phyloP scores from a whole-genome alignment of 2,329 filamentous ascomycete genomes.

The Penicillium glabrum region DNA sequence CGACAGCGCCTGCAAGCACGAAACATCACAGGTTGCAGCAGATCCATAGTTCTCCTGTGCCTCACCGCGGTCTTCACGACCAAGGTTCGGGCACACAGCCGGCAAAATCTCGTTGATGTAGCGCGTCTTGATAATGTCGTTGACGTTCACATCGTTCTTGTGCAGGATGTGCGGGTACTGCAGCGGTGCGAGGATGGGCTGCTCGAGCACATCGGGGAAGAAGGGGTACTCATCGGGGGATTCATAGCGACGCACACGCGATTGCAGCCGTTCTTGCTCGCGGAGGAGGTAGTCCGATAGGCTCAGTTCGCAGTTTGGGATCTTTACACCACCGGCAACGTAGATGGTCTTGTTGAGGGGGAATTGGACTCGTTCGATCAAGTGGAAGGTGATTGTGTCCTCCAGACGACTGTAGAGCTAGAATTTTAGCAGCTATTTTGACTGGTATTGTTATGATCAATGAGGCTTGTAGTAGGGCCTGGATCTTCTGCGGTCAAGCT shows the following conservation, averaged over 20 bases:
- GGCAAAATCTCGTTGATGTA: slow-evolving; percentile 85
- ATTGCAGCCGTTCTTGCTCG: slow-evolving; percentile 89
- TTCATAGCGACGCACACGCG: slow-evolving; percentile 89
- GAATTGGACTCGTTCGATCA: slow-evolving; percentile 98
- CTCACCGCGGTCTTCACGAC: slow-evolving; percentile 77
- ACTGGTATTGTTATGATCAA: neutral
- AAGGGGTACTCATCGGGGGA: slow-evolving; percentile 97
- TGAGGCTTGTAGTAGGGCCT: neutral
- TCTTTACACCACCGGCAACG: slow-evolving; percentile 71
- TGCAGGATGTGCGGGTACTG: slow-evolving; percentile 87
- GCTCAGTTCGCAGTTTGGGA: slow-evolving; percentile 71
- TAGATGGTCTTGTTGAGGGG: slow-evolving; percentile 90
- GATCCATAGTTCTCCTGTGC: slow-evolving; percentile 94
- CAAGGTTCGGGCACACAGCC: slow-evolving; percentile 72
- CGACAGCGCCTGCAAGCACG: slow-evolving; percentile 83
- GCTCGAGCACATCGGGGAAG: slow-evolving; percentile 78
- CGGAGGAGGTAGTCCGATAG: slow-evolving; percentile 93
- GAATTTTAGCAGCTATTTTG: slow-evolving; percentile 7
- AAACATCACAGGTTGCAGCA: slow-evolving; percentile 85
- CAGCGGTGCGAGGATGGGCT: slow-evolving; percentile 82
- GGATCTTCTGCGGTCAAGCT: neutral
- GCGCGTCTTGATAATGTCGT: slow-evolving; percentile 78
- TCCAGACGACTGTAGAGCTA: slow-evolving; percentile 72
- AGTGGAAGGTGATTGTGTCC: slow-evolving; percentile 94
- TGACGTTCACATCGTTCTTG: slow-evolving; percentile 86